Conservation (phyloP, 2,329 filamentous ascomycete genomes). For the Madurella fahalii region DNA sequence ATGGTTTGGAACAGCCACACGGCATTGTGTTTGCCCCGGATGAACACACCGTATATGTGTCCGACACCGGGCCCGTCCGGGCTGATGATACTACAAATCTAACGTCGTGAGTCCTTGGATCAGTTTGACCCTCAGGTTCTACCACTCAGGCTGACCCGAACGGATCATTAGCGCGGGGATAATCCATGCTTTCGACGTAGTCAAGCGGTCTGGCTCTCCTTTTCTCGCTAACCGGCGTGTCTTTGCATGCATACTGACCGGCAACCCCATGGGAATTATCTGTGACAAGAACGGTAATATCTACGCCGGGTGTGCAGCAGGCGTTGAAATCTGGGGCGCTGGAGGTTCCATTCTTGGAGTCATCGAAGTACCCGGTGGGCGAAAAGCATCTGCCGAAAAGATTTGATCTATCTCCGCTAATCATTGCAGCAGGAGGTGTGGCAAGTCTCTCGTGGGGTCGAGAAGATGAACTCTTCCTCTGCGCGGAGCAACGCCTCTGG, state of each 20-base stretch:
- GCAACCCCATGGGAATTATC: conserved; percentile 41
- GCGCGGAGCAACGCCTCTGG: conserved; percentile 46
- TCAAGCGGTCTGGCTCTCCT: conserved; percentile 28
- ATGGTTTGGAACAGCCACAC: conserved; percentile 42
- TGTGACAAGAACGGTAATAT: conserved; percentile 43
- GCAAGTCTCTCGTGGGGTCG: conserved; percentile 43
- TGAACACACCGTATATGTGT: not conserved
- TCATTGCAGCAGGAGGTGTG: conserved; percentile 33
- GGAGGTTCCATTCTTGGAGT: conserved; percentile 43
- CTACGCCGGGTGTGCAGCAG: conserved; percentile 45
- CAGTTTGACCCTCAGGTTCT: not conserved
- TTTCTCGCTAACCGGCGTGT: conserved; percentile 47
- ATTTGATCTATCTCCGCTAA: not conserved
- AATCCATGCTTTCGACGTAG: not conserved
- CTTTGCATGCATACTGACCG: conserved; percentile 47
- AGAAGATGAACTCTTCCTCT: conserved; percentile 42
- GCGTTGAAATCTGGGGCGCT: conserved; percentile 46
- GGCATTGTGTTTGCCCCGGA: conserved; percentile 29
- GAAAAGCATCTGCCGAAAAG: not conserved
- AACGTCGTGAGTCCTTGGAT: not conserved
- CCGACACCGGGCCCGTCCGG: not conserved
- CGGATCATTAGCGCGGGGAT: not conserved
- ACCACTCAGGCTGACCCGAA: too few relatives aligned
- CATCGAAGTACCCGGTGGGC: conserved; percentile 35
- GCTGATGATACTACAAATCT: not conserved